Base-by-base conservation (phyloP, 441 rosid genomes). In the Heliophila coronopifolia region DNA sequence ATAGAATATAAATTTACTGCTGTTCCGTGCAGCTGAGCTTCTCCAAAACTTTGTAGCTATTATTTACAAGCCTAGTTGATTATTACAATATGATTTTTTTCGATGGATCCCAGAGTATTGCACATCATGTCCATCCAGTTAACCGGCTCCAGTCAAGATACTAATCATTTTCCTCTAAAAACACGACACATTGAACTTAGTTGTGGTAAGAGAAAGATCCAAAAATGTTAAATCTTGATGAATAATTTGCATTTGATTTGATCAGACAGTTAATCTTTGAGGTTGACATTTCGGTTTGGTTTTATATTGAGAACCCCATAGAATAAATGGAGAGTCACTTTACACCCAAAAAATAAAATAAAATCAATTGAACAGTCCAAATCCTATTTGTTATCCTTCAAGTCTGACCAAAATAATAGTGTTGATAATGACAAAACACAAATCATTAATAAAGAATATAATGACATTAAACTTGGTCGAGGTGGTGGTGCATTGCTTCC, bases 401-500 rank as follows among this genome's bases (percentile, higher is more conserved):
- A 20, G 55, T 47, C 50, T 62, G n/a, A 63, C 39, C 10, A 54
- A 44, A 63, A 63, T 55, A 63, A 63, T 63, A 48, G 20, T 47
- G 69, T 57, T 43, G 59, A 64, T 20, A 24, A 41, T 36, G 63
- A 50, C 48, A 74, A 65, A 68, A 68, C 36, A 43, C 72, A 69
- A 80, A 80, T 73, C 66, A 68, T 70, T 58, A 76, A 22, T 63
- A 76, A 49, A 56, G 69, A 19, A 31, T 76, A 63, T 17, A 41
- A 30, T 50, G 76, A 65, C 35, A 46, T 66, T 26, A 53, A 51
- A 25, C 73, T 64, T 3, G 59, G 52, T 27, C 36, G 54, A 1
- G 78, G 57, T 5, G 71, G 43, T 10, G 74, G n/a, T n/a, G n/a
- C 76, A 15, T 59, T 65, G 59, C 81, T 73, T 55, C 93, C 82